phyloP scores from a whole-genome alignment of 805 yeast species.

The Lachancea dasiensis region DNA sequence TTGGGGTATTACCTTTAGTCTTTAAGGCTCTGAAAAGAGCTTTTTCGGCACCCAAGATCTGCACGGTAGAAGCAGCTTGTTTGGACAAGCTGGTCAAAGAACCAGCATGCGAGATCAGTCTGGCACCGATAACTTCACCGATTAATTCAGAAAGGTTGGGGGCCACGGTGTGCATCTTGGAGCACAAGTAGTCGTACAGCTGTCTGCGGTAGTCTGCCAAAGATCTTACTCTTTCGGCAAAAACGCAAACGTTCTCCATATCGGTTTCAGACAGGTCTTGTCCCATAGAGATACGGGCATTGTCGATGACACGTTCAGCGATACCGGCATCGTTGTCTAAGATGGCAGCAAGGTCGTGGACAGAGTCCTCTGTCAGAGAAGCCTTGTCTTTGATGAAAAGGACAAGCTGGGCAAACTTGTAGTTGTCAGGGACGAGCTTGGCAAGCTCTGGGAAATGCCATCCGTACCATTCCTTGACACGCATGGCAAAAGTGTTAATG shows the following conservation, averaged over 20 bases:
- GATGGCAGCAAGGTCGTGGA: slow-evolving; percentile 83
- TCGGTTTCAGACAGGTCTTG: slow-evolving; percentile 95
- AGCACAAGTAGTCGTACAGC: slow-evolving; percentile 79
- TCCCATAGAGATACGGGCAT: slow-evolving; percentile 98
- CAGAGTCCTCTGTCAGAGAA: slow-evolving; percentile 66
- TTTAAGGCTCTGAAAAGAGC: slow-evolving; percentile 93
- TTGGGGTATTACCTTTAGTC: slow-evolving; percentile 95
- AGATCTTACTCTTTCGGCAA: slow-evolving; percentile 90
- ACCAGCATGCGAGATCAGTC: slow-evolving; percentile 97
- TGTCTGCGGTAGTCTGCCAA: slow-evolving; percentile 85
- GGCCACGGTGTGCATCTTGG: slow-evolving; percentile 96
- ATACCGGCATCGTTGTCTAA: slow-evolving; percentile 87
- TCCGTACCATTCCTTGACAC: slow-evolving; percentile 97
- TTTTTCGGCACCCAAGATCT: slow-evolving; percentile 95
- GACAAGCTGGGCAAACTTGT: slow-evolving; percentile 75
- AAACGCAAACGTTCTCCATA: slow-evolving; percentile 82
- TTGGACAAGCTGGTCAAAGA: slow-evolving; percentile 92
- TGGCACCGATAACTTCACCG: slow-evolving; percentile 98
- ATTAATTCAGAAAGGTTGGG: slow-evolving; percentile 94
- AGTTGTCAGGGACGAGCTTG: slow-evolving; percentile 84
- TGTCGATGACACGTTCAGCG: slow-evolving; percentile 87
- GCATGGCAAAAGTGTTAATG: slow-evolving; percentile 94
- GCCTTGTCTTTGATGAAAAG: slow-evolving; percentile 82
- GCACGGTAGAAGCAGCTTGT: slow-evolving; percentile 99
- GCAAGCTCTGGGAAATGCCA: slow-evolving; percentile 99